Percentiles rank a stretch among this genome's conserved stretches.
Conservation (phyloP, 345 rosid species). For the Geranium rotundifolium region DNA sequence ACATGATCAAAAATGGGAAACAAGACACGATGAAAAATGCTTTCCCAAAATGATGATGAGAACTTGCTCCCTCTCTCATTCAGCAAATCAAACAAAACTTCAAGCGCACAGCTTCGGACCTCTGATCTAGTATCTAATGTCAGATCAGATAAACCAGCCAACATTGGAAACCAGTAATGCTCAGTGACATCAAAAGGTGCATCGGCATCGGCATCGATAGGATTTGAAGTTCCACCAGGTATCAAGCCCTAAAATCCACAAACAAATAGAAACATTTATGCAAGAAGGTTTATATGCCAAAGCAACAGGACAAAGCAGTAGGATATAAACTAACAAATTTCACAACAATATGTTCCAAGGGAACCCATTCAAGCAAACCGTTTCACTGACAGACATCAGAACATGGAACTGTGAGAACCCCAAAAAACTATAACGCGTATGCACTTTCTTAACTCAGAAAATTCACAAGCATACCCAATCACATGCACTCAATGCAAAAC, state of each 20-base stretch:
- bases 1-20: conserved; percentile 93
- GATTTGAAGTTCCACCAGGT: conserved; percentile 81
- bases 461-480: background rate
- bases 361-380: background rate
- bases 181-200: conserved; percentile 68
- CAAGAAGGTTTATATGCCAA: background rate
- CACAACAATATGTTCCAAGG: background rate
- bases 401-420: background rate
- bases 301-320: background rate
- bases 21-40: conserved; percentile 80
- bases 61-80: conserved; percentile 90
- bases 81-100: conserved; percentile 83
- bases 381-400: background rate
- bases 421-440: background rate
- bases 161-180: conserved; percentile 92
- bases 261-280: background rate
- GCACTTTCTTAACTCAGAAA: background rate
- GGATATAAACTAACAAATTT: background rate
- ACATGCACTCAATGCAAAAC: background rate
- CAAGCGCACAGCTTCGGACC: conserved; percentile 85
- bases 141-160: conserved; percentile 86
- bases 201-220: conserved; percentile 42
- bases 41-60: conserved; percentile 82
- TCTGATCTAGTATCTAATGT: conserved; percentile 73
- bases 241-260: conserved; percentile 51